phyloP scores from a whole-genome alignment of 2,329 filamentous ascomycete species.

The Hypoxylon sp. region DNA sequence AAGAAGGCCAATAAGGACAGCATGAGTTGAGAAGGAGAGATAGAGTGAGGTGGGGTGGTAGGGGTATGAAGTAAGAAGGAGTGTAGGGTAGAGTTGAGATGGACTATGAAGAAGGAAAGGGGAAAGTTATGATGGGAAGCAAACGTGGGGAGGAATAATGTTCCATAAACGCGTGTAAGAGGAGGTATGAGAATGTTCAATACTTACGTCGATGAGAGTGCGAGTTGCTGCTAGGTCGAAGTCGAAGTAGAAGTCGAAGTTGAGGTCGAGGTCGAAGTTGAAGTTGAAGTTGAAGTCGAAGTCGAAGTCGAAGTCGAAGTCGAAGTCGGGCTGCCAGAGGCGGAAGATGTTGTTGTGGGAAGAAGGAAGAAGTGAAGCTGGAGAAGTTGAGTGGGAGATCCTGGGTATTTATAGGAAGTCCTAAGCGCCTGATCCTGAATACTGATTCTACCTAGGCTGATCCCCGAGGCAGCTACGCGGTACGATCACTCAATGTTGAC shows the following conservation, averaged over 20 bases:
- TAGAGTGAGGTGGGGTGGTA: background rate
- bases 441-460: background rate
- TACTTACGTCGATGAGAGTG: background rate
- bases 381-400: background rate
- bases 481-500: background rate
- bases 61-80: background rate
- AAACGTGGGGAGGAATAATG: no score
- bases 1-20: background rate
- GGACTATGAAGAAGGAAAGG: background rate
- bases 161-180: background rate
- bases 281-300: background rate
- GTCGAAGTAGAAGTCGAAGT: background rate
- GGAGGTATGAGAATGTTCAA: background rate
- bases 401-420: background rate
- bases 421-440: background rate
- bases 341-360: conserved; percentile 2
- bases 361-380: background rate
- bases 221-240: background rate
- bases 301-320: background rate
- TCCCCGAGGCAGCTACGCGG: background rate
- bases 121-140: background rate
- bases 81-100: background rate
- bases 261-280: background rate
- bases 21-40: background rate
- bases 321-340: background rate